Conservation (phyloP, 768 basidiomycete genomes). For the Pisolithus tinctorius region DNA sequence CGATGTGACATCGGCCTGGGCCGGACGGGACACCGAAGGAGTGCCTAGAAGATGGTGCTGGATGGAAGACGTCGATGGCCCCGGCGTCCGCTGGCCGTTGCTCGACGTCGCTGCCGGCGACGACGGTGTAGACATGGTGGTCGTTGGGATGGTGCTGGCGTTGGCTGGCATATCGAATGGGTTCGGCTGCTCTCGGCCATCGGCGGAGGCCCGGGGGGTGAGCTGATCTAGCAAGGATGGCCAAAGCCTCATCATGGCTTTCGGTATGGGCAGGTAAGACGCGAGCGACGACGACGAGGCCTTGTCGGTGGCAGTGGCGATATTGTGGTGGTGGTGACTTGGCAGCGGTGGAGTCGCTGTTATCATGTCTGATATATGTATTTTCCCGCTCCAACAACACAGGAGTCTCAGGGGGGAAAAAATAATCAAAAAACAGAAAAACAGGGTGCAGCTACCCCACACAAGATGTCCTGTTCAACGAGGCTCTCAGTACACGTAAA, state of each 20-base stretch:
- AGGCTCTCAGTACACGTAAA: too few relatives aligned
- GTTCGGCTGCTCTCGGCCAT: constrained; percentile 42
- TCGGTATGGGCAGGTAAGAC: constrained; percentile 21
- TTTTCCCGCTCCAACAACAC: neutral
- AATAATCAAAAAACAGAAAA: neutral
- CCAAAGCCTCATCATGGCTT: constrained; percentile 67
- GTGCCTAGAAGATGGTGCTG: constrained; percentile 27
- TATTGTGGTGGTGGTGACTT: neutral
- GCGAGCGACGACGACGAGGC: constrained; percentile 14
- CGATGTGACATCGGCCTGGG: constrained; percentile 31
- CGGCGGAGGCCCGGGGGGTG: constrained; percentile 48
- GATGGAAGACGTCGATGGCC: constrained; percentile 11
- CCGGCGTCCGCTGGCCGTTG: constrained; percentile 10
- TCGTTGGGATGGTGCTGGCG: constrained; percentile 11
- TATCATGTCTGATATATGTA: constrained; percentile 5
- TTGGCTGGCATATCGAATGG: constrained; percentile 52
- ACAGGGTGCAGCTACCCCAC: neutral
- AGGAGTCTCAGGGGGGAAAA: too few relatives aligned
- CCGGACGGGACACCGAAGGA: constrained; percentile 11
- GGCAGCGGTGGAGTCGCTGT: constrained; percentile 1
- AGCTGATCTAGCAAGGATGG: constrained; percentile 47
- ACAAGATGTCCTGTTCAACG: too few relatives aligned
- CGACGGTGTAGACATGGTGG: constrained; percentile 4
- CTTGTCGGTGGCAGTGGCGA: constrained; percentile 5
- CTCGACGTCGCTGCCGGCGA: constrained; percentile 6